Evolutionary conservation across 2,329 filamentous ascomycete genomes (phyloP), one percentile per base, ranked within the genome.

Genomic region (Aspergillus alliaceus): DNA sequence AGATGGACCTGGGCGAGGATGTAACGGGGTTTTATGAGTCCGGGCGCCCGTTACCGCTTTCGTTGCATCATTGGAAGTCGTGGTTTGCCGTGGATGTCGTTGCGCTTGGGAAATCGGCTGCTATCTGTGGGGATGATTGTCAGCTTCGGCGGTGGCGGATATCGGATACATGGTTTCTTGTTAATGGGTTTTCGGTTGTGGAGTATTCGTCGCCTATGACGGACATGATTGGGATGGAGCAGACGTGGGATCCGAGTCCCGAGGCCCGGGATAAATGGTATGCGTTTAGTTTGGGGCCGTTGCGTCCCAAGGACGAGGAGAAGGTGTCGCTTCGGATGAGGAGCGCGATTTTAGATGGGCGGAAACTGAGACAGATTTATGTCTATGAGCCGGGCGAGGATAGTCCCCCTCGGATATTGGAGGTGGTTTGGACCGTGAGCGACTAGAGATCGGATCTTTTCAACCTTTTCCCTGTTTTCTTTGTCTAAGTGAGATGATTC

Each of bases 1-100:
- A 85, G 69, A 73, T 84, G 54, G 83, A 86, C 63, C 70, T 85
- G 51, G 69, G 66, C 4, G 77, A 75, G 22, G 82, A 86, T 58
- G 65, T 78, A n/a, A 78, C 79, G 9, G 84, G 84, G 0, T 83
- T 85, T 63, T 86, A 83, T 69, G 84, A 86, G 67, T 79, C 79
- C 6, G 82, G 83, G 0, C 67, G 76, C 18, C 58, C 55, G 4
- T 69, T 75, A 24, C 78, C 81, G 0, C 66, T 84, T 63, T 63
- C 60, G 0, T 34, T 63, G 15, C 60, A 63, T 24, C 58, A 48
- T 6, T 48, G 44, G 44, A 48, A 48, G 12, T 48, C 44, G 5
- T 48, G 44, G 44, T 31, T 22, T 29, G 48, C 57, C 4, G 56
- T 59, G 11, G 59, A 63, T 18, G 55, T 63, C 54, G 56, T 59